Percentiles rank a stretch among this genome's conserved stretches.
Evolutionary conservation across 805 yeast genomes (phyloP).

Genomic region (Lachancea quebecensis): DNA sequence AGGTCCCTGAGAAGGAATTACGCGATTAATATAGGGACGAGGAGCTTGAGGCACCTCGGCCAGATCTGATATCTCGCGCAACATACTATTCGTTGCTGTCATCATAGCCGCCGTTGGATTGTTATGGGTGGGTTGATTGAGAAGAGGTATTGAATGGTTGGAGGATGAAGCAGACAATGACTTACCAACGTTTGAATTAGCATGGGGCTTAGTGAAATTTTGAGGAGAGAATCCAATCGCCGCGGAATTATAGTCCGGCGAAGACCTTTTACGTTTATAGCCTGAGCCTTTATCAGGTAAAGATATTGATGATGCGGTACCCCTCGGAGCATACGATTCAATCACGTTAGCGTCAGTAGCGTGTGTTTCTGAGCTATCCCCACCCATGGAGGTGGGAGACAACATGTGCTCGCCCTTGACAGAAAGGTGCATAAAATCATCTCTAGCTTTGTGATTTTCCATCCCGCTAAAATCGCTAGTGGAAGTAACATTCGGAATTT

Average conservation of each 20-base stretch:
- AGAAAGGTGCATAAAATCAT: constrained; percentile 3
- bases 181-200: neutral
- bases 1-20: constrained; percentile 95
- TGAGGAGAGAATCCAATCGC: neutral
- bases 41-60: constrained; percentile 5
- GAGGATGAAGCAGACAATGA: constrained; percentile 12
- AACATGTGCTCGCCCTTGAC: constrained; percentile 31
- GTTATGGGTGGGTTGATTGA: constrained; percentile 6
- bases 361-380: constrained; percentile 49
- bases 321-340: neutral
- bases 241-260: constrained; percentile 5
- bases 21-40: constrained; percentile 65
- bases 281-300: constrained; percentile 13
- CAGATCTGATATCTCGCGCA: constrained; percentile 9
- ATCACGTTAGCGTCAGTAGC: constrained; percentile 7
- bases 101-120: constrained; percentile 2
- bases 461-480: constrained; percentile 10
- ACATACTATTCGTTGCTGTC: constrained; percentile 9
- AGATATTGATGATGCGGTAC: constrained; percentile 7
- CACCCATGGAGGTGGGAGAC: constrained; percentile 60
- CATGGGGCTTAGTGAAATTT: neutral
- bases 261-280: constrained; percentile 17
- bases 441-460: constrained; percentile 4
- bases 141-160: constrained; percentile 3
- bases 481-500: constrained; percentile 6